Conservation (phyloP, 495 filamentous ascomycete species). For the Neurospora sp. region DNA sequence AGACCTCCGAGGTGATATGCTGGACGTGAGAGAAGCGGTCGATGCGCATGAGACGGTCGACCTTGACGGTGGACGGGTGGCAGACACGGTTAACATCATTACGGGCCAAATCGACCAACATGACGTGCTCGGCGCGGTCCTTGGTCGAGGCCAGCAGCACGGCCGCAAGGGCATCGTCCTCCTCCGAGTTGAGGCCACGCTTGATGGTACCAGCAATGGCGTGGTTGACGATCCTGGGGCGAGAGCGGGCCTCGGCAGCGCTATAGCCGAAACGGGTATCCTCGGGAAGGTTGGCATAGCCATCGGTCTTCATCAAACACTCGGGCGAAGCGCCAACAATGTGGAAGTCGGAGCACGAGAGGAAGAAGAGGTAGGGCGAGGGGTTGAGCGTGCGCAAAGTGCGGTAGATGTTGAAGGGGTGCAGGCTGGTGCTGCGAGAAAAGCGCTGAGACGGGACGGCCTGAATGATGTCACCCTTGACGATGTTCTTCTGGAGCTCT, state of each 20-base stretch:
- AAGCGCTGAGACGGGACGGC: conserved; percentile 91
- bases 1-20: conserved; percentile 92
- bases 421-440: conserved; percentile 76
- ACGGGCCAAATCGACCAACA: conserved; percentile 94
- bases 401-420: conserved; percentile 98
- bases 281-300: conserved; percentile 18
- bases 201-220: conserved; percentile 94
- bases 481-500: conserved; percentile 75
- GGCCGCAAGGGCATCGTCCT: conserved; percentile 70
- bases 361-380: conserved; percentile 92
- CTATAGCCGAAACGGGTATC: conserved; percentile 20
- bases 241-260: conserved; percentile 18
- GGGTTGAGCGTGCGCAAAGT: conserved; percentile 93
- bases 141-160: conserved; percentile 75
- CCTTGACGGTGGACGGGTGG: conserved; percentile 77
- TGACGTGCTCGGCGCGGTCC: conserved; percentile 95
- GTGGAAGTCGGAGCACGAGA: conserved; percentile 83
- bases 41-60: conserved; percentile 91
- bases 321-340: conserved; percentile 93
- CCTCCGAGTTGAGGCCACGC: conserved; percentile 67
- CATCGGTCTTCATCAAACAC: conserved; percentile 80
- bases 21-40: conserved; percentile 95
- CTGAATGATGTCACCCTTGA: conserved; percentile 89
- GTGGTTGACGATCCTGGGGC: conserved; percentile 85
- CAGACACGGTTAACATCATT: conserved; percentile 97